Percentiles rank a stretch among this genome's conserved stretches.
Conservation (phyloP, 2,329 filamentous ascomycete genomes). For the Claviceps fusiformis region DNA sequence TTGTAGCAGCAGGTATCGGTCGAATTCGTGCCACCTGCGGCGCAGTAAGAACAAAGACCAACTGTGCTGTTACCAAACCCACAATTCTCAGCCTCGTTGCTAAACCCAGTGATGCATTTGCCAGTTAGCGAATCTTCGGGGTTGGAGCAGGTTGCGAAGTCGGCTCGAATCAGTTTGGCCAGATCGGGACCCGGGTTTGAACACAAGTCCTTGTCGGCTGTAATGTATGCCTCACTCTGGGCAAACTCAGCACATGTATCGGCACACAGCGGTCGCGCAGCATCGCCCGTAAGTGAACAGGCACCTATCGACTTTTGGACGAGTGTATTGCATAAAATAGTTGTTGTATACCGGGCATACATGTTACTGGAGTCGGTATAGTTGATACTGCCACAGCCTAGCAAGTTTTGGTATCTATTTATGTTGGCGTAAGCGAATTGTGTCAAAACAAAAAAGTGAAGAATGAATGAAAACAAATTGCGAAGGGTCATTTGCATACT, state of each 20-base stretch:
- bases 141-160: slow-evolving; percentile 80
- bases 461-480: not conserved
- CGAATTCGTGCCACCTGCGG: slow-evolving; percentile 69
- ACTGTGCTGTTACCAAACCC: slow-evolving; percentile 60
- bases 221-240: slow-evolving; percentile 75
- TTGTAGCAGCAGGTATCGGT: slow-evolving; percentile 93
- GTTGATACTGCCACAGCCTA: slow-evolving; percentile 70
- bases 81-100: slow-evolving; percentile 78
- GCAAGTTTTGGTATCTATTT: slow-evolving; percentile 62
- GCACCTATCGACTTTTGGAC: slow-evolving; percentile 70
- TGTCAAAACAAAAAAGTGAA: not conserved
- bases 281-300: slow-evolving; percentile 52
- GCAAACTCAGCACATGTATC: slow-evolving; percentile 80
- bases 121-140: slow-evolving; percentile 65
- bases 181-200: slow-evolving; percentile 50
- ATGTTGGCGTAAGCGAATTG: not conserved
- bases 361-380: slow-evolving; percentile 65
- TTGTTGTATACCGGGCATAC: slow-evolving; percentile 89
- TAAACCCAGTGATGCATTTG: slow-evolving; percentile 61
- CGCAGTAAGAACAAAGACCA: slow-evolving; percentile 80
- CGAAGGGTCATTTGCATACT: slow-evolving; percentile 37
- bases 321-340: slow-evolving; percentile 84
- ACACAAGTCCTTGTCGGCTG: slow-evolving; percentile 62
- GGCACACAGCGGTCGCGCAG: slow-evolving; percentile 69
- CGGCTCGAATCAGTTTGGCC: slow-evolving; percentile 68